Evolutionary conservation across 2,329 filamentous ascomycete species (phyloP).

Genomic region (Arthrobotrys pseudoclavata): DNA sequence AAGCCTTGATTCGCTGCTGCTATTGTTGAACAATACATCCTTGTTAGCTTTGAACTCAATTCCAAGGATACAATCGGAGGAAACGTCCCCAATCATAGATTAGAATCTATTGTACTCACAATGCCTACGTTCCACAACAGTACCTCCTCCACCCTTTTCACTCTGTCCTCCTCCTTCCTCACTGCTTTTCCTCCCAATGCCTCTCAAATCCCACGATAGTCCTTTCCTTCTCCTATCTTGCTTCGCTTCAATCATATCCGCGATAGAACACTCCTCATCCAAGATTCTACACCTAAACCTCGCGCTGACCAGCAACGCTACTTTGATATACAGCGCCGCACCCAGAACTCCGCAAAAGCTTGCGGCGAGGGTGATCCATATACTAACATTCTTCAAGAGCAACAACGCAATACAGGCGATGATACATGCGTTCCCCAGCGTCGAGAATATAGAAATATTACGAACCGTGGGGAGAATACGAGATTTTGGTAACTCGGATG

Average conservation of each 20-base stretch:
- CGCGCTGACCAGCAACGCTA: slow-evolving; percentile 51
- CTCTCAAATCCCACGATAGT: slow-evolving; percentile 47
- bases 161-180: slow-evolving; percentile 9
- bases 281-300: slow-evolving; percentile 44
- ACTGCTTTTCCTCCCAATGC: slow-evolving; percentile 35
- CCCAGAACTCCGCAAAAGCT: slow-evolving; percentile 53
- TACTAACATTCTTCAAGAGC: slow-evolving; percentile 40
- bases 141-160: background rate
- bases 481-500: slow-evolving; percentile 38
- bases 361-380: slow-evolving; percentile 48
- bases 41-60: slow-evolving; percentile 31
- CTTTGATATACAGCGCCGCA: slow-evolving; percentile 51
- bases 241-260: slow-evolving; percentile 41
- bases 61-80: background rate
- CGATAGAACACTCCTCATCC: slow-evolving; percentile 51
- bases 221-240: slow-evolving; percentile 38
- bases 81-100: background rate
- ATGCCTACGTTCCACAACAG: slow-evolving; percentile 26
- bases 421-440: slow-evolving; percentile 39
- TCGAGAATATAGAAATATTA: slow-evolving; percentile 56
- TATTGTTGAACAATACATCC: slow-evolving; percentile 35
- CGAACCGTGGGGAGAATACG: slow-evolving; percentile 49
- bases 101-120: slow-evolving; percentile 21
- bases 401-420: slow-evolving; percentile 55
- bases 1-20: slow-evolving; percentile 37